Evolutionary conservation across 441 rosid genomes (phyloP).

Genomic region (Melastoma candidum): DNA sequence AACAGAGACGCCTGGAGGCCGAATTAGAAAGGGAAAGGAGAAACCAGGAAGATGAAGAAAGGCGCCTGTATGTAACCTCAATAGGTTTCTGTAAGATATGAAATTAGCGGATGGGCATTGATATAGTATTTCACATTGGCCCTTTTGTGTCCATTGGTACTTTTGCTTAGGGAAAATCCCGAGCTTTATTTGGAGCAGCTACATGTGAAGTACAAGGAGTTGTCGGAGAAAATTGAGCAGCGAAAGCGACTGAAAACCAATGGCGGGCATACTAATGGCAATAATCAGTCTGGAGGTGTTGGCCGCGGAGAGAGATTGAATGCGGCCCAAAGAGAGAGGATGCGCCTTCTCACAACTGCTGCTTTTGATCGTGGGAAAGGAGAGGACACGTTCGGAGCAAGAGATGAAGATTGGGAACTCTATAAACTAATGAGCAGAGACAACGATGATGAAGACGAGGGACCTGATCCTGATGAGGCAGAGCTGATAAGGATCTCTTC

Average conservation of each 20-base stretch:
- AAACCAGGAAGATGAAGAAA: conserved; percentile 72
- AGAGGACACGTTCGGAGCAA: conserved; percentile 84
- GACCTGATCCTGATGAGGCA: conserved; percentile 55
- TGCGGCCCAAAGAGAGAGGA: conserved; percentile 87
- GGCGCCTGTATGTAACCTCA: conserved; percentile 53
- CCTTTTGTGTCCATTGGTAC: neutral
- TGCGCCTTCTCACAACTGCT: conserved; percentile 88
- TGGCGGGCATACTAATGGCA: conserved; percentile 67
- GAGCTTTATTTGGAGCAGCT: conserved; percentile 68
- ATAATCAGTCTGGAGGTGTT: conserved; percentile 50
- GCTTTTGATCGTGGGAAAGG: conserved; percentile 97
- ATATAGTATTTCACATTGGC: no score
- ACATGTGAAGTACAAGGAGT: conserved; percentile 61
- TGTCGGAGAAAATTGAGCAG: conserved; percentile 70
- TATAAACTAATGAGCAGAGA: conserved; percentile 89
- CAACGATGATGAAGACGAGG: conserved; percentile 78
- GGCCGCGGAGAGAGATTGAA: conserved; percentile 94
- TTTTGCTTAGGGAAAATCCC: conserved; percentile 62
- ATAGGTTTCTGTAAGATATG: neutral
- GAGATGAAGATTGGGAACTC: conserved; percentile 95
- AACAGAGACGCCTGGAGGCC: conserved; percentile 77
- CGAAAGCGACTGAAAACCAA: conserved; percentile 77
- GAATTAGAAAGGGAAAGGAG: conserved; percentile 68
- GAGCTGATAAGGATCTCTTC: conserved; percentile 63
- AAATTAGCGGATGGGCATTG: no score